Conservation (phyloP, 2,329 filamentous ascomycete genomes). For the Exutisphaerella laricina region DNA sequence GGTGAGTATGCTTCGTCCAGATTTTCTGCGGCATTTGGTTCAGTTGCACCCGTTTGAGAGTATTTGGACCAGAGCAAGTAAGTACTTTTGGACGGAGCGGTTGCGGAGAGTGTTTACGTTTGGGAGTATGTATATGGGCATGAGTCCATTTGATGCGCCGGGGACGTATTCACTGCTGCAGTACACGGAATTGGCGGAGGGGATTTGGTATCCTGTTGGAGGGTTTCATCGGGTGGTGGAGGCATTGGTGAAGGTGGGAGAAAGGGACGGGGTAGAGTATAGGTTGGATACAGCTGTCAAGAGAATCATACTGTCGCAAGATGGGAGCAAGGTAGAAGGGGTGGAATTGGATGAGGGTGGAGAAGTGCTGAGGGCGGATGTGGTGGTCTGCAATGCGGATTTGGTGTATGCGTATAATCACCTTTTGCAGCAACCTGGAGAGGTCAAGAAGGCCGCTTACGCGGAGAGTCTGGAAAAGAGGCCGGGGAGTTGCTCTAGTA, state of each 20-base stretch:
- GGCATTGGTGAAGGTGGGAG: conserved; percentile 58
- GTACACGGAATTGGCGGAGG: conserved; percentile 69
- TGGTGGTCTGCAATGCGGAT: conserved; percentile 67
- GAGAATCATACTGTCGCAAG: conserved; percentile 49
- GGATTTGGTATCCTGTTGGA: conserved; percentile 68
- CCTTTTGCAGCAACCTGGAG: conserved; percentile 50
- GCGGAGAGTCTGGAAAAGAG: conserved; percentile 44
- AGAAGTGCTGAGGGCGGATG: conserved; percentile 56
- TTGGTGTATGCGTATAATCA: conserved; percentile 69
- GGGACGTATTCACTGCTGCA: conserved; percentile 69
- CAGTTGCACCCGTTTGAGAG: conserved; percentile 64
- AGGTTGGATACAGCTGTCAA: conserved; percentile 55
- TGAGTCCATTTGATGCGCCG: conserved; percentile 70
- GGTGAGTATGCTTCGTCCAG: conserved; percentile 52
- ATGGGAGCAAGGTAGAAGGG: conserved; percentile 52
- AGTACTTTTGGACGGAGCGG: conserved; percentile 65
- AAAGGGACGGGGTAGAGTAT: conserved; percentile 58
- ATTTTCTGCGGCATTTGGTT: conserved; percentile 55
- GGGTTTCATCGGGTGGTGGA: conserved; percentile 62
- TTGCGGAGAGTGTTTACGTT: conserved; percentile 68
- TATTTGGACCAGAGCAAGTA: conserved; percentile 59
- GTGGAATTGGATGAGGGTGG: conserved; percentile 56
- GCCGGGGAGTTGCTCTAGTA: conserved; percentile 62
- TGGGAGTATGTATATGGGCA: conserved; percentile 78
- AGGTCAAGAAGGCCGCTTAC: conserved; percentile 25